Evolutionary conservation across 2,329 filamentous ascomycete genomes (phyloP).

Genomic region (Fusarium oxysporum): DNA sequence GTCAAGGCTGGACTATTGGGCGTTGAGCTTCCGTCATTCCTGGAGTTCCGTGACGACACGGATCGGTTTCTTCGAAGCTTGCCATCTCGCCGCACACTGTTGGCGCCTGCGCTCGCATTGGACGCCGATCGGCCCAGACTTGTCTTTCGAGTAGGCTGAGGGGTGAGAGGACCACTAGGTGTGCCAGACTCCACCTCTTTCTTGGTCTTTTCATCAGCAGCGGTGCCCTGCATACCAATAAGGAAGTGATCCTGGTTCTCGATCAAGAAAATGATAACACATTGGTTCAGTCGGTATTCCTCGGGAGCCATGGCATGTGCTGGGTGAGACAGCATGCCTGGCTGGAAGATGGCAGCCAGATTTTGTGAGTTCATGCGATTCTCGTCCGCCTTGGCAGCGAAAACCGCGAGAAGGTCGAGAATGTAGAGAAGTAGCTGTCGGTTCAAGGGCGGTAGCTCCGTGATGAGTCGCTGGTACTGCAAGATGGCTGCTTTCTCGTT

Average conservation of each 20-base stretch:
- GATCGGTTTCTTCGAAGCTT: conserved; percentile 89
- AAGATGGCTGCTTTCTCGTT: conserved; percentile 78
- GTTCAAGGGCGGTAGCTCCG: conserved; percentile 91
- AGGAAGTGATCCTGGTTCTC: conserved; percentile 99
- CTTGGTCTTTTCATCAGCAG: conserved; percentile 84
- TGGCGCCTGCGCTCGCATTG: conserved; percentile 87
- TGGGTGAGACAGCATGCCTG: conserved; percentile 94
- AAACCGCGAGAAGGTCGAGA: conserved; percentile 93
- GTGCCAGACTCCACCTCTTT: conserved; percentile 77
- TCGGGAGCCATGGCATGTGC: conserved; percentile 94
- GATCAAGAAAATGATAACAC: conserved; percentile 96
- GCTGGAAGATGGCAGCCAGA: conserved; percentile 96
- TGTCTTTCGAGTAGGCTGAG: conserved; percentile 64
- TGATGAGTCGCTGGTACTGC: conserved; percentile 90
- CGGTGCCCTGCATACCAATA: conserved; percentile 98
- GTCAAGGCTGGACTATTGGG: conserved; percentile 72
- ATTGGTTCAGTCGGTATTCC: conserved; percentile 95
- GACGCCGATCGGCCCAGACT: conserved; percentile 76
- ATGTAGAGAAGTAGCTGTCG: conserved; percentile 95
- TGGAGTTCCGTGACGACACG: conserved; percentile 88
- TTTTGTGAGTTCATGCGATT: conserved; percentile 98
- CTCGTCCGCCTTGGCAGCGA: conserved; percentile 94
- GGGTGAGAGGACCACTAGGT: conserved; percentile 58
- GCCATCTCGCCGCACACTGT: conserved; percentile 85
- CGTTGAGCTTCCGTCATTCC: conserved; percentile 77